These are phyloP conservation scores for Microcos paniculata DNA, from an alignment of 345 rosid genomes.

Conservation along the genomic window DNA sequence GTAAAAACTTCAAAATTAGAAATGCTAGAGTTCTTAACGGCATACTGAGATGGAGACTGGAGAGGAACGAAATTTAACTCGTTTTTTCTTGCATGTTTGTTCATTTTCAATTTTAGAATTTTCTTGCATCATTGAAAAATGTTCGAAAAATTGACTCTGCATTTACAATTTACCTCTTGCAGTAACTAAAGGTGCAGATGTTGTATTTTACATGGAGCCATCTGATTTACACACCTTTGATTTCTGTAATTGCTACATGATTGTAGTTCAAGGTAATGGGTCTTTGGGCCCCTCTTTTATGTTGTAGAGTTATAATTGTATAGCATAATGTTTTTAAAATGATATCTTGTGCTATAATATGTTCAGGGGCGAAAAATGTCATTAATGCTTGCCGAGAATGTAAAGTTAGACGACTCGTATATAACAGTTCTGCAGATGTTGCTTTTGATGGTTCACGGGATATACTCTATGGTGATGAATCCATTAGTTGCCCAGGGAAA, in stretches of 20 bases:
- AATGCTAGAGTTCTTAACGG: not conserved
- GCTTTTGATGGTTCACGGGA: conserved; percentile 75
- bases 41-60: not conserved
- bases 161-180: conserved; percentile 30
- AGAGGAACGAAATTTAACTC: not conserved
- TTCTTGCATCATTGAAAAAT: conserved; percentile 3
- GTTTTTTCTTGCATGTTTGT: not conserved
- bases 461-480: conserved; percentile 64
- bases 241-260: conserved; percentile 59
- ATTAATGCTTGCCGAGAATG: conserved; percentile 73
- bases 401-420: conserved; percentile 73
- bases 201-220: conserved; percentile 70
- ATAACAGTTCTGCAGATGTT: conserved; percentile 84
- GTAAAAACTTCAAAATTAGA: not conserved
- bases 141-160: conserved; percentile 11
- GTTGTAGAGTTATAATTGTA: not conserved
- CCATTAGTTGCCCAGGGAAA: conserved; percentile 58
- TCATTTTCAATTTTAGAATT: not conserved
- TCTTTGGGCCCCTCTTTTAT: not conserved
- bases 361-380: conserved; percentile 78
- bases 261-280: conserved; percentile 74
- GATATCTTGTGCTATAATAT: not conserved
- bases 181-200: conserved; percentile 70
- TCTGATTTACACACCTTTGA: conserved; percentile 41
- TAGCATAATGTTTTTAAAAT: not conserved